A percentile compares a stretch with the other conserved stretches of the same genome.
These are phyloP conservation scores for Cercis canadensis DNA, from an alignment of 306 rosid genomes.

Conservation along the genomic window DNA sequence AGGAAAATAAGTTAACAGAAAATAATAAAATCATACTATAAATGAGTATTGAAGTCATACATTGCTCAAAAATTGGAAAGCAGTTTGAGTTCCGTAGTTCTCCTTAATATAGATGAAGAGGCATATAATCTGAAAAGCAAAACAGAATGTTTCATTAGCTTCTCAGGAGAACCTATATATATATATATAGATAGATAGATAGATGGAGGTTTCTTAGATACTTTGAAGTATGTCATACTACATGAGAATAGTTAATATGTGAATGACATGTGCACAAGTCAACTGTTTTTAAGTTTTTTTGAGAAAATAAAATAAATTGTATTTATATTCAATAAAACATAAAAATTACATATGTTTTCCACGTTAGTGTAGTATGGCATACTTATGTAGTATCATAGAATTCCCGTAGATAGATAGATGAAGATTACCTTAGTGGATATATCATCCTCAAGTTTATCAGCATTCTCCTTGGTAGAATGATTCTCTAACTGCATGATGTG, in stretches of 20 bases:
- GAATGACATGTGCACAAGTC: no score
- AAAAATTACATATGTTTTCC: no score
- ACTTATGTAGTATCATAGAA: no score
- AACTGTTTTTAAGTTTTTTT: no score
- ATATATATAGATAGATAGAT: not conserved
- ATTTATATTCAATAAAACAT: no score
- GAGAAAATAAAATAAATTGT: no score
- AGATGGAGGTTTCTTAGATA: no score
- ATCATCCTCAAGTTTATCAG: conserved; percentile 62
- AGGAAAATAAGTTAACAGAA: conserved; percentile 31
- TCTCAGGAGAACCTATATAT: conserved; percentile 5
- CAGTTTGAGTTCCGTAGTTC: conserved; percentile 68
- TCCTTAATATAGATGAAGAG: conserved; percentile 83
- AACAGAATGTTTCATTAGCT: conserved; percentile 32
- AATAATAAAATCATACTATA: conserved; percentile 16
- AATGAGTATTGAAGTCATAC: conserved; percentile 52
- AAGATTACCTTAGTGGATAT: conserved; percentile 69
- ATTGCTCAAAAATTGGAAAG: conserved; percentile 91
- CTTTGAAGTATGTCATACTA: no score
- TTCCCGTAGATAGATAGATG: conserved; percentile 4
- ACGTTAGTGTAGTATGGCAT: no score
- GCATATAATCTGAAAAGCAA: conserved; percentile 72
- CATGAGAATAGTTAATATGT: no score
- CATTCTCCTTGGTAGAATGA: conserved; percentile 47
- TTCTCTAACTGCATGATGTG: conserved; percentile 61